Conservation (phyloP, 768 basidiomycete species). For the Calocera cornea region DNA sequence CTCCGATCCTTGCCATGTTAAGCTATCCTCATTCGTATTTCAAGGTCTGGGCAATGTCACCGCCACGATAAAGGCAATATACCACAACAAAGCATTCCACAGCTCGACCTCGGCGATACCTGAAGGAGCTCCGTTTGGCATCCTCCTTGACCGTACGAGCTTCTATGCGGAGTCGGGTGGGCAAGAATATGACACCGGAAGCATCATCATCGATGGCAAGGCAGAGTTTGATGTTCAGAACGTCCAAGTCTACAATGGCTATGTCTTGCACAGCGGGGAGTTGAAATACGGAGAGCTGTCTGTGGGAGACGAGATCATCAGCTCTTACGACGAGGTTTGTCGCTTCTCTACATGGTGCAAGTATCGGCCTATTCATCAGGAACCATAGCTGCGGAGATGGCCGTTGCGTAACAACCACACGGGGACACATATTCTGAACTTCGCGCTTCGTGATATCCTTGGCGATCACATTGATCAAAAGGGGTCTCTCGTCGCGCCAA, state of each 20-base stretch:
- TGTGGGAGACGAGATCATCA: conserved; percentile 69
- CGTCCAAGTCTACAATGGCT: conserved; percentile 89
- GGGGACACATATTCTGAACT: conserved; percentile 97
- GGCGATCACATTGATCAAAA: conserved; percentile 98
- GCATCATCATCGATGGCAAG: conserved; percentile 79
- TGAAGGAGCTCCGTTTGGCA: conserved; percentile 55
- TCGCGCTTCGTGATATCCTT: conserved; percentile 75
- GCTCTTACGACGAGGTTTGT: conserved; percentile 80
- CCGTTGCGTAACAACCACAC: conserved; percentile 97
- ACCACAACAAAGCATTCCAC: conserved; percentile 64
- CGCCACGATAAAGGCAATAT: conserved; percentile 69
- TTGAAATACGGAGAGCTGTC: conserved; percentile 77
- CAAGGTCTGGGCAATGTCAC: conserved; percentile 64
- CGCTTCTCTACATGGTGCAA: conserved; percentile 12
- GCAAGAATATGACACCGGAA: conserved; percentile 93
- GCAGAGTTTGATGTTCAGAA: conserved; percentile 89
- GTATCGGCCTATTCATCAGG: neutral
- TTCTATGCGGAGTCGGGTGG: conserved; percentile 98
- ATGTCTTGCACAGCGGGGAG: conserved; percentile 82
- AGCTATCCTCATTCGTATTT: neutral
- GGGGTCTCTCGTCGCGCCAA: conserved; percentile 90
- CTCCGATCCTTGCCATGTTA: neutral
- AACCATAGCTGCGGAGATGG: conserved; percentile 68
- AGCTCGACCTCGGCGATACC: conserved; percentile 53
- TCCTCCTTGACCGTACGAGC: conserved; percentile 82